These are phyloP conservation scores for Lepidopterella palustris DNA, from an alignment of 495 filamentous ascomycete species.

Conservation along the genomic window DNA sequence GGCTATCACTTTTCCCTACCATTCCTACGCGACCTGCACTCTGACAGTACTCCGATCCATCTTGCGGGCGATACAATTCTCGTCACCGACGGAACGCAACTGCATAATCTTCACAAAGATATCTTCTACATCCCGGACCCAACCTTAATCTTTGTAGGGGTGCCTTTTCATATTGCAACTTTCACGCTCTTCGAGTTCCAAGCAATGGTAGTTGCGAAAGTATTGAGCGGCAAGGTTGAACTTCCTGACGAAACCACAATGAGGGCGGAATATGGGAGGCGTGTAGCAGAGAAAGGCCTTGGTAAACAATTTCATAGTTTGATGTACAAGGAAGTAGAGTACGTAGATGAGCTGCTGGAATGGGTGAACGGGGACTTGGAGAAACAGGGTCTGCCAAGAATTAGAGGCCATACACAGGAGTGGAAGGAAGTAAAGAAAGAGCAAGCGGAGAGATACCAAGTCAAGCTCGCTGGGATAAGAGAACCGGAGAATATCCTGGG, in stretches of 20 bases:
- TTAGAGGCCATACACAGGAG: slow-evolving; percentile 42
- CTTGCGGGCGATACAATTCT: slow-evolving; percentile 45
- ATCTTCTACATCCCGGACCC: slow-evolving; percentile 63
- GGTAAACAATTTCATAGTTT: slow-evolving; percentile 50
- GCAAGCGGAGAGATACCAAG: slow-evolving; percentile 8
- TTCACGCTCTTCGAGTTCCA: slow-evolving; percentile 64
- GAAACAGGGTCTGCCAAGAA: slow-evolving; percentile 27
- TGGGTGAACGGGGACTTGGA: slow-evolving; percentile 47
- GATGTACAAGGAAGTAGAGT: slow-evolving; percentile 47
- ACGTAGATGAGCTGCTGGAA: slow-evolving; percentile 47
- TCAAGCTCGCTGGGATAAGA: background rate
- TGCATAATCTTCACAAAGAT: slow-evolving; percentile 63
- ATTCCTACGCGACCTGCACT: slow-evolving; percentile 40
- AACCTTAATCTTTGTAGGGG: slow-evolving; percentile 54
- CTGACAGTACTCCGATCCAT: slow-evolving; percentile 26
- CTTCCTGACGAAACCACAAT: slow-evolving; percentile 47
- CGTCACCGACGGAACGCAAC: slow-evolving; percentile 56
- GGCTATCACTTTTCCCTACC: slow-evolving; percentile 59
- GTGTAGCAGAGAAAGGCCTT: slow-evolving; percentile 40
- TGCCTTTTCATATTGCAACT: slow-evolving; percentile 54
- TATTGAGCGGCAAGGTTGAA: slow-evolving; percentile 46
- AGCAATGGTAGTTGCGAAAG: slow-evolving; percentile 51
- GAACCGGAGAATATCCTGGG: background rate
- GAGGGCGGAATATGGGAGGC: slow-evolving; percentile 47
- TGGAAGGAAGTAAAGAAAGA: slow-evolving; percentile 16